Base-by-base conservation (phyloP, 192 early-diverging fungal genomes). In the Coemansia sp. region DNA sequence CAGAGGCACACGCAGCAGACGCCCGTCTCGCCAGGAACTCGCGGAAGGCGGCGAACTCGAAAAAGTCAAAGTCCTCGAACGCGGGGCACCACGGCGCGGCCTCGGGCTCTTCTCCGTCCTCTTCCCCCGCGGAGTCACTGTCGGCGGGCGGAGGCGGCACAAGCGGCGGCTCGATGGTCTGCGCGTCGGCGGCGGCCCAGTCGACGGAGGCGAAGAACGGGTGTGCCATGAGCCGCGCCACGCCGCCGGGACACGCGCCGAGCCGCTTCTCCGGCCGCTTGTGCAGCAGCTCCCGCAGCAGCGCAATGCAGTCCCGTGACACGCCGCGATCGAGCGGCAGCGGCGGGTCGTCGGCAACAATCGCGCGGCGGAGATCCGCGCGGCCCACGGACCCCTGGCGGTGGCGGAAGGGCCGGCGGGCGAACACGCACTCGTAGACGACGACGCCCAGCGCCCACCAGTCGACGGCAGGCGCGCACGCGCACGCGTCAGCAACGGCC, bases 401-500 rank as follows among this genome's bases (percentile, higher is more conserved):
- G n/a, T 19, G 14, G 3, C 59, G 40, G 49, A 87, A 89, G 3
- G 88, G 87, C 23, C 81, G 79, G 47, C 56, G 81, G 15, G 86
- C 89, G 59, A 83, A 90, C n/a, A 95, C 58, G 33, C 88, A 83
- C 68, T 94, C 92, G 68, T 88, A 95, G 57, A 92, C 80, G 10
- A 91, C 77, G 0, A 91, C 81, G 3, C 95, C 95, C 34, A 97
- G 53, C 3, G 85, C 83, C 92, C 93, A 94, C 92, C 92, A 98
- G 66, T 98, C 95, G 2, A 90, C 90, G 19, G 82, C 80, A 15
- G 78, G 73, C 17, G 66, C 78, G 65, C 93, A 95, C 8, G 86
- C 88, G 21, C 21, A 8, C 7, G 51, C 45, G 39, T 75, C 62
- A 26, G 34, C 43, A 49, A 83, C 76, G 1, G 85, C 58, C 41